These are phyloP conservation scores for Phytopythium ostracodes DNA, from an alignment of 352 stramenopile species.

Conservation along the genomic window DNA sequence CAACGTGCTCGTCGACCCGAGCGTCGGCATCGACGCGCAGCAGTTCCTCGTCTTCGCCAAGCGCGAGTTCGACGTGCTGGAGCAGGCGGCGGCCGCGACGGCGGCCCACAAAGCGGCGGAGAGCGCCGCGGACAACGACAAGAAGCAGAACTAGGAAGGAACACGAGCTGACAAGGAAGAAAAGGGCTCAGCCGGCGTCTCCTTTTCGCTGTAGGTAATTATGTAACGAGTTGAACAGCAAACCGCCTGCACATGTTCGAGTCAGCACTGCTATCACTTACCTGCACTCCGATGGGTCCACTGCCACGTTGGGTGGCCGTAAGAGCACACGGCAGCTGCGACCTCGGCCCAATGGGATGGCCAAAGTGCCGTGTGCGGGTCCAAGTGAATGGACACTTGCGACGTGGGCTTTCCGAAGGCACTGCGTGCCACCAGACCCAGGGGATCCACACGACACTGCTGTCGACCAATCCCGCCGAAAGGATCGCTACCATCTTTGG, in stretches of 20 bases:
- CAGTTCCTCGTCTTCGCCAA: conserved; percentile 64
- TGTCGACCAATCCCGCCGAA: no score
- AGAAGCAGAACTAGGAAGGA: conserved; percentile 24
- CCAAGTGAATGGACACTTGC: no score
- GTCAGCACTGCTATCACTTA: not conserved
- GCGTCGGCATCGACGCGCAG: conserved; percentile 54
- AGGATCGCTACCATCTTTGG: no score
- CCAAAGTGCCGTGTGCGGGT: no score
- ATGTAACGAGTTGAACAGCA: not conserved
- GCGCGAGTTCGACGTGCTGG: conserved; percentile 57
- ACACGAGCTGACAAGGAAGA: not conserved
- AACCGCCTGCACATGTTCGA: not conserved
- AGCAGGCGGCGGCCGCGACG: conserved; percentile 24
- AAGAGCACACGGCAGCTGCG: not conserved
- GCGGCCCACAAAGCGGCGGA: conserved; percentile 19
- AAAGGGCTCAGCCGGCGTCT: not conserved
- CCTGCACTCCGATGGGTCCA: not conserved
- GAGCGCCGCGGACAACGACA: conserved; percentile 16
- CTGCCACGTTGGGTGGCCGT: not conserved
- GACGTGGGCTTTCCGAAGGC: no score
- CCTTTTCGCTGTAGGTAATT: not conserved
- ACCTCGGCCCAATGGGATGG: no score
- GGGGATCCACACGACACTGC: no score
- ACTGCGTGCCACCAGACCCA: no score
- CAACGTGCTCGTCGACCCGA: conserved; percentile 72